Conservation (phyloP, 2,329 filamentous ascomycete species). For the Colletotrichum chrysophilum region DNA sequence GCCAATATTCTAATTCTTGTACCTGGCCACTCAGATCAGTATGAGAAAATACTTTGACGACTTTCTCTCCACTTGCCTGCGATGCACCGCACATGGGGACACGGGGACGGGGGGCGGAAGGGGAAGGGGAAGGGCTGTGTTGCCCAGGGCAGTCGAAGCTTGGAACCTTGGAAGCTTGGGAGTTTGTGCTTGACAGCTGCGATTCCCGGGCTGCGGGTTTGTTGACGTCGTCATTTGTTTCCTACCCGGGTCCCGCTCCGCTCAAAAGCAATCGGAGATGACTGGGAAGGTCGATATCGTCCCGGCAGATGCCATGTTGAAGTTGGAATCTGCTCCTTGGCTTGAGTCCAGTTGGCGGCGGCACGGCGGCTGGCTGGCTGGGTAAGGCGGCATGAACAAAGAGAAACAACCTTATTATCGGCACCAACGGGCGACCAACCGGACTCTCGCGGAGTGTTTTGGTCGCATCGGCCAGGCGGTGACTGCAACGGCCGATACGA, state of each 20-base stretch:
- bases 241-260: not conserved
- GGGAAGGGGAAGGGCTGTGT: not conserved
- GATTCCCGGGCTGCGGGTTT: not conserved
- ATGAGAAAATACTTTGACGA: not conserved
- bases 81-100: not conserved
- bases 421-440: not conserved
- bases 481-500: not conserved
- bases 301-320: not conserved
- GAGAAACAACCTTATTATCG: constrained; percentile 1
- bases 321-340: not conserved
- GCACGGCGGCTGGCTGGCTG: not conserved
- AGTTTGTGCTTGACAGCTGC: not conserved
- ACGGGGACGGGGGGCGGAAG: not conserved
- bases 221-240: not conserved
- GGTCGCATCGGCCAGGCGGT: not conserved
- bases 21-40: not conserved
- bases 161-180: not conserved
- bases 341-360: not conserved
- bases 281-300: not conserved
- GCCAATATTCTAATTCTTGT: not conserved
- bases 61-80: not conserved
- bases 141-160: not conserved
- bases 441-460: not conserved
- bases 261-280: not conserved
- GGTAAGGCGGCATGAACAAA: not conserved